A percentile compares a stretch with the other conserved stretches of the same genome.
Evolutionary conservation across 176 grass and related monocot species (phyloP).

Genomic region (Oryza brachyantha): DNA sequence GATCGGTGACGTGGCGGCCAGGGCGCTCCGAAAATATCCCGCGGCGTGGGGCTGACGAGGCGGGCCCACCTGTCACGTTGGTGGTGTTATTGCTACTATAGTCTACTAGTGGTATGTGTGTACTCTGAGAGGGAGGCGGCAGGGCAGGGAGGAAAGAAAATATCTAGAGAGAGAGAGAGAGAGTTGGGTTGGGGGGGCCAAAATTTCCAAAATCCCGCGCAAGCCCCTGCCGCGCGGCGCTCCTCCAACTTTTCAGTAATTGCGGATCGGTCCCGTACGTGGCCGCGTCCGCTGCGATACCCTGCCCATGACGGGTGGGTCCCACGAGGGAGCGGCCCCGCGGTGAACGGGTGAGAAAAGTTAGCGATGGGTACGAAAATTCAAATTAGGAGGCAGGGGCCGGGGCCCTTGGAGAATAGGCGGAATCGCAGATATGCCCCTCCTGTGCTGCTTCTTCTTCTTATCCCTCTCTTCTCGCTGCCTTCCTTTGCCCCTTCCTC

Average conservation of each 20-base stretch:
- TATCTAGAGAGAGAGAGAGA: too few relatives aligned
- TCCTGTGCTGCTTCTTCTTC: too few relatives aligned
- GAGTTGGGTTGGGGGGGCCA: too few relatives aligned
- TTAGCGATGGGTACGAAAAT: slow-evolving; percentile 14
- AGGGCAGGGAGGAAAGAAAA: too few relatives aligned
- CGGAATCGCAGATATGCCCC: slow-evolving; percentile 45
- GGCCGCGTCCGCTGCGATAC: too few relatives aligned
- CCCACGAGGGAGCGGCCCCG: fast-evolving
- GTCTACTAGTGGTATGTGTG: too few relatives aligned
- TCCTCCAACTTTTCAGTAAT: fast-evolving
- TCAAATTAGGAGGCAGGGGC: slow-evolving; percentile 37
- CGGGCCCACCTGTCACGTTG: slow-evolving; percentile 12
- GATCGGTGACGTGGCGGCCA: slow-evolving; percentile 68
- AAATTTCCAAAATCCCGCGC: slow-evolving; percentile 55
- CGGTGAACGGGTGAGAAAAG: fast-evolving
- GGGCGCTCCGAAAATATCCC: slow-evolving; percentile 18
- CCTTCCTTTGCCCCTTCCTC: slow-evolving; percentile 6
- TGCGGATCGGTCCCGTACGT: fast-evolving
- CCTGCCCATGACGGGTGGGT: not conserved
- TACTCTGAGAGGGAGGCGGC: too few relatives aligned
- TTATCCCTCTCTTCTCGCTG: not conserved
- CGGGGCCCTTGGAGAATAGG: slow-evolving; percentile 17
- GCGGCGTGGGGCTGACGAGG: fast-evolving
- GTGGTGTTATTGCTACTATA: not conserved
- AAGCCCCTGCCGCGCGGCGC: slow-evolving; percentile 25